Conservation (phyloP, 2,329 filamentous ascomycete genomes). For the Cordyceps tenuipes region DNA sequence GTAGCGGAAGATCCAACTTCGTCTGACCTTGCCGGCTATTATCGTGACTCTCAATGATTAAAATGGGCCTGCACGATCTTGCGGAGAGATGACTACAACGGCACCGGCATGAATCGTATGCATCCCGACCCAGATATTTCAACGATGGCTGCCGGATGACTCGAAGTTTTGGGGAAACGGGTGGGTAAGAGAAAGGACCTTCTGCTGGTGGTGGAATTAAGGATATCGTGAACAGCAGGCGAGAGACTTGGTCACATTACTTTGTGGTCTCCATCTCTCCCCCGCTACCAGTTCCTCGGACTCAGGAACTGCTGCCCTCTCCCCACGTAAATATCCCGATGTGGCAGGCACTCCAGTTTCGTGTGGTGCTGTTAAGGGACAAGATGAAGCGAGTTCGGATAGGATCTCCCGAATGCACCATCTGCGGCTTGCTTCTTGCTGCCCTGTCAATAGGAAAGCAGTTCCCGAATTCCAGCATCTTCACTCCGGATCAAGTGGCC, state of each 20-base stretch:
- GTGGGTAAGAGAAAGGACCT: not conserved
- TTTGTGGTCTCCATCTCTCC: not conserved
- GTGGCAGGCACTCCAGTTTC: not conserved
- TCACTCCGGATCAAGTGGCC: too few species aligned
- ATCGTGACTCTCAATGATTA: constrained; percentile 10
- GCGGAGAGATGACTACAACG: constrained; percentile 10
- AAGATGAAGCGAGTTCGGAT: not conserved
- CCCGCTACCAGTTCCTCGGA: not conserved
- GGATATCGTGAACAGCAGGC: not conserved
- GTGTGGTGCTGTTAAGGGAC: not conserved
- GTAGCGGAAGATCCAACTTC: not conserved
- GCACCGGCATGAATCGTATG: not conserved
- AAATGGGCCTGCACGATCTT: constrained; percentile 10
- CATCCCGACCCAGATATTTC: not conserved
- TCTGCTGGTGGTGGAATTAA: not conserved
- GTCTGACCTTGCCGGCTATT: constrained; percentile 1
- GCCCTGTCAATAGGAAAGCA: not conserved
- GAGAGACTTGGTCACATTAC: not conserved
- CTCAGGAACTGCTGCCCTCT: not conserved
- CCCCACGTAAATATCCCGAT: not conserved
- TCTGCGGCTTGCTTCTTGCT: too few species aligned
- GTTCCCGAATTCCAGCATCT: not conserved
- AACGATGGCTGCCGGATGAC: not conserved
- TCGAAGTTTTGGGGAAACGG: not conserved
- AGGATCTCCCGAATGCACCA: too few species aligned